Percentiles rank a stretch among this genome's conserved stretches.
These are phyloP conservation scores for Fonsecaea erecta DNA, from an alignment of 2,329 filamentous ascomycete species.

Conservation along the genomic window DNA sequence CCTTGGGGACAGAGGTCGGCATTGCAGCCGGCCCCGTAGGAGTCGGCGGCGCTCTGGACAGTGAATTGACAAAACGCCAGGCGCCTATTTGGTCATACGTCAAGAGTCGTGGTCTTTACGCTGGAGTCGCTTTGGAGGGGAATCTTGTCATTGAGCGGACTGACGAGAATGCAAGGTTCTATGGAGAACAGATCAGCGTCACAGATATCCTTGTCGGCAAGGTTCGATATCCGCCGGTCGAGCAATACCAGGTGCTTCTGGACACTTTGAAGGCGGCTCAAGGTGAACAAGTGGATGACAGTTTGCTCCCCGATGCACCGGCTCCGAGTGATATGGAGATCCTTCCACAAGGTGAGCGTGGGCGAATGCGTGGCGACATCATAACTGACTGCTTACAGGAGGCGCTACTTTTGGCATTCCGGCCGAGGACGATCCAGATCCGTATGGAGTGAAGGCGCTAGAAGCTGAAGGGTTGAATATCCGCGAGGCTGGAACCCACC, in stretches of 20 bases:
- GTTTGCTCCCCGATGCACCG: conserved; percentile 67
- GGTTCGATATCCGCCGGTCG: conserved; percentile 58
- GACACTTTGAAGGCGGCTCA: conserved; percentile 89
- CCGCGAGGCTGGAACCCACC: conserved; percentile 79
- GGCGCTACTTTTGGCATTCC: conserved; percentile 73
- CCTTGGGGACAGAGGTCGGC: conserved; percentile 79
- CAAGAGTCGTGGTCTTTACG: conserved; percentile 87
- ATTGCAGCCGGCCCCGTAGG: conserved; percentile 77
- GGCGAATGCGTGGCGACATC: conserved; percentile 47
- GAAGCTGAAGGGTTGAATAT: conserved; percentile 89
- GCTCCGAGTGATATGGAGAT: conserved; percentile 76
- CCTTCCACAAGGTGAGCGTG: conserved; percentile 50
- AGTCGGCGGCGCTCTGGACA: conserved; percentile 73
- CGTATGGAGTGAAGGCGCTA: conserved; percentile 87
- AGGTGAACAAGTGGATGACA: conserved; percentile 77
- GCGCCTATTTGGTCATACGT: conserved; percentile 82
- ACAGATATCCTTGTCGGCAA: conserved; percentile 68
- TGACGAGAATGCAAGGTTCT: conserved; percentile 89
- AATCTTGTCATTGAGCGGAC: conserved; percentile 82
- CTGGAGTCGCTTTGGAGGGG: conserved; percentile 83
- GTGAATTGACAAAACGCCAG: conserved; percentile 68
- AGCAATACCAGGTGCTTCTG: conserved; percentile 65
- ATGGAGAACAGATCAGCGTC: conserved; percentile 68
- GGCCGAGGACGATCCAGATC: conserved; percentile 80
- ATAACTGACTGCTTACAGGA: conserved; percentile 36